Percentiles rank a stretch among this genome's conserved stretches.
Conservation (phyloP, 192 early-diverging fungal genomes). For the Paraglomus occultum region DNA sequence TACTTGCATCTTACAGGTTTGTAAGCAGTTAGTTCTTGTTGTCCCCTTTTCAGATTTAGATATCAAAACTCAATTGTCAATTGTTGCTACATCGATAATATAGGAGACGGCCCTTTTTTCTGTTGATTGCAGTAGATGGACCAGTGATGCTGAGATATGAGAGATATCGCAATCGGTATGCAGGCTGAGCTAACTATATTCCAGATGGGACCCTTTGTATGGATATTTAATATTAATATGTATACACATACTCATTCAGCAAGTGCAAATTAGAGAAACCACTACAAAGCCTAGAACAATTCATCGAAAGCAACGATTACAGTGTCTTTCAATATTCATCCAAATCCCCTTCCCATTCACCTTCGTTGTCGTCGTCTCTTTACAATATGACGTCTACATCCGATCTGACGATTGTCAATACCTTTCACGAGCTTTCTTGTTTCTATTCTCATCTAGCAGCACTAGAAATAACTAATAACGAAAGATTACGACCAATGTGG, state of each 20-base stretch:
- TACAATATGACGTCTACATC: slow-evolving; percentile 9
- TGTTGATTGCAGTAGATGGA: slow-evolving; percentile 85
- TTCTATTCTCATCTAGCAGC: slow-evolving; percentile 33
- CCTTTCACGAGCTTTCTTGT: neutral
- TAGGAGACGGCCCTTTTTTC: slow-evolving; percentile 78
- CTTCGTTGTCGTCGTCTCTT: slow-evolving; percentile 17
- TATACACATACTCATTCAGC: neutral
- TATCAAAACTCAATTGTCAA: neutral
- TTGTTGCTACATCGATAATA: neutral
- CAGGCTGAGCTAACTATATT: neutral
- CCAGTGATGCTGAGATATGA: slow-evolving; percentile 66
- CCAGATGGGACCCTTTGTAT: neutral
- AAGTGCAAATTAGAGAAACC: neutral
- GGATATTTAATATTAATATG: slow-evolving; percentile 20
- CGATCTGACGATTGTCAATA: slow-evolving; percentile 24
- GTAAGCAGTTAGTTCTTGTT: neutral
- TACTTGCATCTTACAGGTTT: slow-evolving; percentile 57
- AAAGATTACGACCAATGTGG: slow-evolving; percentile 87
- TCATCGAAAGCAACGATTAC: neutral
- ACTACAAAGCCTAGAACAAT: neutral
- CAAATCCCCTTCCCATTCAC: neutral
- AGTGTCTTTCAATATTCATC: slow-evolving; percentile 19
- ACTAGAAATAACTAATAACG: slow-evolving; percentile 64
- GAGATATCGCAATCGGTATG: slow-evolving; percentile 48
- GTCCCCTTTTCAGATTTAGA: neutral